Evolutionary conservation across 1,284 basidiomycete species (phyloP).

Genomic region (Termitomyces sp.): DNA sequence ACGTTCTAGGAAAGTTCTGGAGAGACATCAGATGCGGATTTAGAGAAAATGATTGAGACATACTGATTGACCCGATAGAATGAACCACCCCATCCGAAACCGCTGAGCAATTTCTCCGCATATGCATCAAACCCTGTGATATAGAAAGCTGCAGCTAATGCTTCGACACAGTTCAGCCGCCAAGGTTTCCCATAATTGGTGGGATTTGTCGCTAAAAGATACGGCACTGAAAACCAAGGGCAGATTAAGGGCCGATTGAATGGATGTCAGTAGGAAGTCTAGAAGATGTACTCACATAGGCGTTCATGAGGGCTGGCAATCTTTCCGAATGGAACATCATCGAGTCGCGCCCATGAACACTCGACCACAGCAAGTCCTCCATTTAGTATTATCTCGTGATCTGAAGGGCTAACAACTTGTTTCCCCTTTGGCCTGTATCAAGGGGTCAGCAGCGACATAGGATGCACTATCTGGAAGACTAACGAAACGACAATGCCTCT

Average conservation of each 20-base stretch:
- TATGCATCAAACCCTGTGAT: conserved; percentile 82
- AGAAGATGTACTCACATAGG: conserved; percentile 50
- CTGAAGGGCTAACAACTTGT: conserved; percentile 77
- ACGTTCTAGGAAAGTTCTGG: conserved; percentile 58
- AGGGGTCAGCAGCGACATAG: background rate
- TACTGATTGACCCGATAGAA: conserved; percentile 84
- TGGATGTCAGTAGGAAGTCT: background rate
- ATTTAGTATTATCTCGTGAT: conserved; percentile 74
- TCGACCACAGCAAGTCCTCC: conserved; percentile 93
- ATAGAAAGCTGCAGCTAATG: conserved; percentile 89
- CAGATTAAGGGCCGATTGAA: background rate
- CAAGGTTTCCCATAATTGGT: conserved; percentile 96
- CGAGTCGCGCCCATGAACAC: conserved; percentile 94
- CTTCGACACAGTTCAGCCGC: conserved; percentile 89
- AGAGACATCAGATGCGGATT: background rate
- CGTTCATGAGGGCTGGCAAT: conserved; percentile 92
- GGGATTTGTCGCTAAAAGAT: conserved; percentile 88
- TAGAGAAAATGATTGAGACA: conserved; percentile 13
- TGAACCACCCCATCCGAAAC: conserved; percentile 85
- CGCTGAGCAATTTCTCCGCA: conserved; percentile 70
- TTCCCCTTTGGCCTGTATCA: conserved; percentile 79
- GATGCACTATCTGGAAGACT: conserved; percentile 28
- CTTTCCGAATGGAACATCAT: conserved; percentile 92
- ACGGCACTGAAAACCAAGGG: conserved; percentile 64
- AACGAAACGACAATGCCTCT: conserved; percentile 92